Conservation (phyloP, 2,329 filamentous ascomycete genomes). For the Stagonosporopsis cucurbitacearum region DNA sequence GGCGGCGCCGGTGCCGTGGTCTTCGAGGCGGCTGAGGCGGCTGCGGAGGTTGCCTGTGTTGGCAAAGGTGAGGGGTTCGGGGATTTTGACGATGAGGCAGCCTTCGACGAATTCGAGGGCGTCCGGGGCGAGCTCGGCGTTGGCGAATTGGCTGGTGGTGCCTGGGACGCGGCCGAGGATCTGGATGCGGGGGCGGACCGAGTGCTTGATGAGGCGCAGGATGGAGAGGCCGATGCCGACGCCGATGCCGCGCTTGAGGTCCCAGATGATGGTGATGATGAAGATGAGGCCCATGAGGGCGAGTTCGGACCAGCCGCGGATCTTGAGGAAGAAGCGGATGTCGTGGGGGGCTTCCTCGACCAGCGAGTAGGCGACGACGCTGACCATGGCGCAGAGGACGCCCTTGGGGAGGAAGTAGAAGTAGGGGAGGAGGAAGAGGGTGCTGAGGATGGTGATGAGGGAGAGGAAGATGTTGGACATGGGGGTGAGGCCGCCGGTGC, state of each 20-base stretch:
- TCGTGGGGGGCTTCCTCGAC: constrained; percentile 96
- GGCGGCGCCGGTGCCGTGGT: constrained; percentile 83
- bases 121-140: constrained; percentile 75
- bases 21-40: constrained; percentile 80
- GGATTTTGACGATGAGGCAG: constrained; percentile 95
- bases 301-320: constrained; percentile 86
- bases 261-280: constrained; percentile 91
- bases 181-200: constrained; percentile 91
- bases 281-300: constrained; percentile 90
- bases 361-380: constrained; percentile 90
- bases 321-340: constrained; percentile 84
- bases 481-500: constrained; percentile 88
- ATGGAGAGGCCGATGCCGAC: constrained; percentile 91
- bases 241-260: constrained; percentile 89
- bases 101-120: constrained; percentile 88
- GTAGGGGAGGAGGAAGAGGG: constrained; percentile 83
- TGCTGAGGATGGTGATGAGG: constrained; percentile 79
- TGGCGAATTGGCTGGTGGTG: constrained; percentile 78
- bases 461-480: constrained; percentile 92
- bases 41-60: constrained; percentile 93
- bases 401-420: constrained; percentile 98
- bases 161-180: constrained; percentile 90
- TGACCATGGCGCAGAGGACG: constrained; percentile 91
- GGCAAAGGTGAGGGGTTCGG: constrained; percentile 93
- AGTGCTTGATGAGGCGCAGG: constrained; percentile 86